A percentile compares a stretch with the other conserved stretches of the same genome.
These are phyloP conservation scores for Talaromyces thailandensis DNA, from an alignment of 495 filamentous ascomycete genomes.

Conservation along the genomic window DNA sequence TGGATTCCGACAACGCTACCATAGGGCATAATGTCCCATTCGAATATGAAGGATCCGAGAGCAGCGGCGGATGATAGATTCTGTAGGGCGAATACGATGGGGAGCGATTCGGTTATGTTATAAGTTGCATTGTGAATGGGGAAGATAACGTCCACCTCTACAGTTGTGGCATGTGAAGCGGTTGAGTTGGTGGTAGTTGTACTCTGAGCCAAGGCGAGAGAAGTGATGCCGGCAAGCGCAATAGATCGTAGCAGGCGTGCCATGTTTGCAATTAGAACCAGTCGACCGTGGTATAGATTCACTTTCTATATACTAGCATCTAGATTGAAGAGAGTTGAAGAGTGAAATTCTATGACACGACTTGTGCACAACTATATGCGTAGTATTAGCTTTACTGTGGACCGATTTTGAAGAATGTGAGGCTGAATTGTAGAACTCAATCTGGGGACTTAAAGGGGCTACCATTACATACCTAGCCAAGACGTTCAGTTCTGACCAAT, in stretches of 20 bases:
- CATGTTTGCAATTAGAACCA: neutral
- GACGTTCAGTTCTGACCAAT: neutral
- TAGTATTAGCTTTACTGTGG: neutral
- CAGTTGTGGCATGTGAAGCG: neutral
- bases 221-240: neutral
- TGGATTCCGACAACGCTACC: neutral
- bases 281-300: neutral
- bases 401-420: neutral
- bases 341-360: neutral
- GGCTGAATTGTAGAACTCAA: neutral
- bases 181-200: neutral
- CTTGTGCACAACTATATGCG: neutral
- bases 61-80: neutral
- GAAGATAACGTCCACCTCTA: conserved; percentile 3
- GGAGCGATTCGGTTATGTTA: neutral
- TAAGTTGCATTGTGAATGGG: neutral
- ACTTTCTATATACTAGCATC: neutral
- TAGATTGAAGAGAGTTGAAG: neutral
- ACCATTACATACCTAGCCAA: neutral
- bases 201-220: neutral
- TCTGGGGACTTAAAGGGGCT: neutral
- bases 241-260: neutral
- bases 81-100: neutral
- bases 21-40: conserved; percentile 1
- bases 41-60: neutral